Percentiles rank a stretch among this genome's conserved stretches.
phyloP scores from a whole-genome alignment of 305 asterid species.

The Solanum hybrid region DNA sequence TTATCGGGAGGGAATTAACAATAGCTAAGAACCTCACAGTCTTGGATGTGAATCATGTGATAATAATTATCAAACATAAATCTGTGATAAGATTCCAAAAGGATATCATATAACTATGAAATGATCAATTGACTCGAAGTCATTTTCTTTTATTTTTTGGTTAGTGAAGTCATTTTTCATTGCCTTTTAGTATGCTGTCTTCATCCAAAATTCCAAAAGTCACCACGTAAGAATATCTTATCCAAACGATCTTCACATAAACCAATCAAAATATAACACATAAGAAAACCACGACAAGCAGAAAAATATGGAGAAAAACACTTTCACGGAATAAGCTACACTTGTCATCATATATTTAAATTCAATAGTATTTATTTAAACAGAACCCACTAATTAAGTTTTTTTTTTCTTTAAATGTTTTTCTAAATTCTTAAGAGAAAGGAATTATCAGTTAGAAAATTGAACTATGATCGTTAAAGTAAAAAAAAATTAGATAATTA shows the following conservation, averaged over 20 bases:
- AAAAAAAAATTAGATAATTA: not conserved
- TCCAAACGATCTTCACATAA: not conserved
- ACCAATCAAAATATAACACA: not conserved
- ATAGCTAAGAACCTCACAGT: not conserved
- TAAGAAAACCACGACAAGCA: not conserved
- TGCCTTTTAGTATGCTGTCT: not conserved
- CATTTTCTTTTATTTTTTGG: not conserved
- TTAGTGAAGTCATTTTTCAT: not conserved
- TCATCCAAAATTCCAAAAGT: slow-evolving; percentile 2
- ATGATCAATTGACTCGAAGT: not conserved
- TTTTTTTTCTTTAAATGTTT: not conserved
- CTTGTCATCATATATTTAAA: not conserved
- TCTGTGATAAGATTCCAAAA: not conserved
- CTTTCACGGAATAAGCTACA: not conserved
- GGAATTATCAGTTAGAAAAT: not conserved
- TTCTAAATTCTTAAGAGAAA: not conserved
- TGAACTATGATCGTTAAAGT: not conserved
- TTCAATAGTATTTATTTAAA: not conserved
- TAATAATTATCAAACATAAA: not conserved
- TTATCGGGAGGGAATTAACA: not conserved
- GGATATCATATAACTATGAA: not conserved
- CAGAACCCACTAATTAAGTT: not conserved
- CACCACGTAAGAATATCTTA: slow-evolving; percentile 5
- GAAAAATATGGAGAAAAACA: not conserved
- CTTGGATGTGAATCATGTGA: slow-evolving; percentile 1